These are phyloP conservation scores for Melastoma candidum DNA, from an alignment of 441 rosid species.

Conservation along the genomic window DNA sequence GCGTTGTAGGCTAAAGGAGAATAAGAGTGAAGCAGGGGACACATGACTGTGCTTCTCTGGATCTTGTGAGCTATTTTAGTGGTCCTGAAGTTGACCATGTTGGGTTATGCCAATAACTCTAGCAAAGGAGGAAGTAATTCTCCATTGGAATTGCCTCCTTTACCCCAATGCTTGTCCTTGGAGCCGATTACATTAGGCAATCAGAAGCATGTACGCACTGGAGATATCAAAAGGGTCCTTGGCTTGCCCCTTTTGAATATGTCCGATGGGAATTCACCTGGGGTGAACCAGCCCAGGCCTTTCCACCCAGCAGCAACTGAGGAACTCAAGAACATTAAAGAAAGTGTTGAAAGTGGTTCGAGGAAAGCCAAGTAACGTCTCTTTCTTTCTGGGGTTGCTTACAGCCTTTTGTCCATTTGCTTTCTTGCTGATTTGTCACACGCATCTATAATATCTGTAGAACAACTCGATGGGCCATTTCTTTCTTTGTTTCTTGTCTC, in stretches of 20 bases:
- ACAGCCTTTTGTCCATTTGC: no score
- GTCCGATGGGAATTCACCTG: slow-evolving; percentile 43
- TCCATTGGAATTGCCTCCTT: slow-evolving; percentile 43
- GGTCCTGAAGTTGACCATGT: slow-evolving; percentile 24
- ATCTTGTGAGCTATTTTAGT: no score
- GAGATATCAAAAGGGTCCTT: slow-evolving; percentile 51
- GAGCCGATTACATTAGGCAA: slow-evolving; percentile 49
- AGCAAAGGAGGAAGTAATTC: slow-evolving; percentile 35
- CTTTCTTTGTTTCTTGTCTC: no score
- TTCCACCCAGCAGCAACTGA: slow-evolving; percentile 43
- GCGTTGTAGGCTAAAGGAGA: no score
- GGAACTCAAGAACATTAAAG: slow-evolving; percentile 60
- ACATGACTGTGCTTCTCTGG: no score
- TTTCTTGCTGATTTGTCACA: no score
- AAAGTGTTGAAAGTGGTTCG: slow-evolving; percentile 52
- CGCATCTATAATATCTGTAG: no score
- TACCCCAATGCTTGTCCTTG: slow-evolving; percentile 42
- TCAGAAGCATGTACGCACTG: slow-evolving; percentile 44
- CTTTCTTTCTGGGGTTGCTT: not conserved
- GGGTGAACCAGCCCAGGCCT: slow-evolving; percentile 31
- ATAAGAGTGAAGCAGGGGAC: no score
- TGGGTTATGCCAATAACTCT: slow-evolving; percentile 44
- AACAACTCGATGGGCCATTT: no score
- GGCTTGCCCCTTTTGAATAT: slow-evolving; percentile 40
- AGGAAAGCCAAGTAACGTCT: slow-evolving; percentile 43